These are phyloP conservation scores for Wickerhamiella parazyma DNA, from an alignment of 805 yeast species.

Conservation along the genomic window DNA sequence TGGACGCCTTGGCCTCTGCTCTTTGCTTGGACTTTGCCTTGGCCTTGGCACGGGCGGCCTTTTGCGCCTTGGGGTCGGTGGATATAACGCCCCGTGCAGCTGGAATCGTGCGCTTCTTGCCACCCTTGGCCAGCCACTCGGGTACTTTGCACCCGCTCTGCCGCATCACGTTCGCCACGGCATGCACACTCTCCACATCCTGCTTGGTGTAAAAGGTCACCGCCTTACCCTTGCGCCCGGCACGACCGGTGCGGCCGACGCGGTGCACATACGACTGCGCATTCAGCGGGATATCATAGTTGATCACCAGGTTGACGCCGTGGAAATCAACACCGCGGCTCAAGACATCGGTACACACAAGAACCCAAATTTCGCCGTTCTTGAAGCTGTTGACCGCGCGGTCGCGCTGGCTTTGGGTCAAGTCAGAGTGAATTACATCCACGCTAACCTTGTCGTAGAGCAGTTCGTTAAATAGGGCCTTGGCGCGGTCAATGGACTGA, in stretches of 20 bases:
- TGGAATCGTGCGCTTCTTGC: constrained; percentile 22
- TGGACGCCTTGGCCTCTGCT: background rate
- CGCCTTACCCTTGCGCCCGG: constrained; percentile 74
- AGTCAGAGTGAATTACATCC: constrained; percentile 91
- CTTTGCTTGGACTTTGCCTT: background rate
- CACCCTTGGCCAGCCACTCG: constrained; percentile 54
- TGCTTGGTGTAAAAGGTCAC: constrained; percentile 89
- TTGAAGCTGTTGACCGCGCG: constrained; percentile 71
- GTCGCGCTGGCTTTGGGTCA: constrained; percentile 79
- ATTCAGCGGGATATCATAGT: constrained; percentile 89
- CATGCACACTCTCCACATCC: constrained; percentile 60
- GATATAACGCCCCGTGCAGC: constrained; percentile 60
- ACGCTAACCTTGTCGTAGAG: constrained; percentile 84
- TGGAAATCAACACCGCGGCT: constrained; percentile 96
- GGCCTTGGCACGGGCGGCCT: background rate
- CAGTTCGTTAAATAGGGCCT: constrained; percentile 86
- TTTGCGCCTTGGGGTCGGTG: constrained; percentile 37
- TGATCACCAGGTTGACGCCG: constrained; percentile 86
- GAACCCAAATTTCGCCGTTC: constrained; percentile 87
- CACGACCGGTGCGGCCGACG: constrained; percentile 98
- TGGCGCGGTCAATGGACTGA: constrained; percentile 86
- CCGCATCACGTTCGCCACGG: constrained; percentile 87
- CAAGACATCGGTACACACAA: constrained; percentile 90
- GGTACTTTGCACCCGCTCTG: constrained; percentile 64
- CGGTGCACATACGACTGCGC: constrained; percentile 95